Percentiles rank a stretch among this genome's conserved stretches.
phyloP scores from a whole-genome alignment of 768 basidiomycete genomes.

The Boletus subcaerulescens region DNA sequence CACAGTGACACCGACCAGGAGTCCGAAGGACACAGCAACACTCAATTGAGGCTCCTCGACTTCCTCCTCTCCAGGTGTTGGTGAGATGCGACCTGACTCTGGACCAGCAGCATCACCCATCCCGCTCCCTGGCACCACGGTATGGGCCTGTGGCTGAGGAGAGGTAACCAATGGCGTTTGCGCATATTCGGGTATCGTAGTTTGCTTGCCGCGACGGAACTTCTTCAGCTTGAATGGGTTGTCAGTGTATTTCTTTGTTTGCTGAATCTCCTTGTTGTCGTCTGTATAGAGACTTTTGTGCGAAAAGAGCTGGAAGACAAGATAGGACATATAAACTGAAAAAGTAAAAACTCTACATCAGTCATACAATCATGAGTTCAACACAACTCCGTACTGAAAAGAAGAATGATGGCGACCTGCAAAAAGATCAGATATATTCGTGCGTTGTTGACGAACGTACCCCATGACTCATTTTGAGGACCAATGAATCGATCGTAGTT shows the following conservation, averaged over 20 bases:
- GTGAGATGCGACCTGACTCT: slow-evolving; percentile 3
- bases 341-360: not conserved
- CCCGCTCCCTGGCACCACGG: not conserved
- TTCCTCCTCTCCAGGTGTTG: slow-evolving; percentile 24
- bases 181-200: not conserved
- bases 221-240: slow-evolving; percentile 34
- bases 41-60: slow-evolving; percentile 52
- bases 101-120: not conserved
- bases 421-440: slow-evolving; percentile 3
- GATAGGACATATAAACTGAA: slow-evolving; percentile 68
- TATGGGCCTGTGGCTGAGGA: not conserved
- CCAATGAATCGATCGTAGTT: slow-evolving; percentile 38
- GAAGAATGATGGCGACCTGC: slow-evolving; percentile 71
- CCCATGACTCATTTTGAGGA: slow-evolving; percentile 74
- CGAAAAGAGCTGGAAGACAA: slow-evolving; percentile 78
- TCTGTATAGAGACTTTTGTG: slow-evolving; percentile 69
- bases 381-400: slow-evolving; percentile 56
- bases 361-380: not conserved
- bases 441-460: slow-evolving; percentile 37
- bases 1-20: slow-evolving; percentile 58
- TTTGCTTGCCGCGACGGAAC: slow-evolving; percentile 15
- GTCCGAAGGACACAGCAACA: slow-evolving; percentile 47
- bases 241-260: slow-evolving; percentile 41
- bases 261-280: slow-evolving; percentile 34
- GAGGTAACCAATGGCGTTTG: slow-evolving; percentile 6